Percentiles rank a stretch among this genome's conserved stretches.
These are phyloP conservation scores for Candida methanosorbosa DNA, from an alignment of 805 yeast genomes.

Conservation along the genomic window DNA sequence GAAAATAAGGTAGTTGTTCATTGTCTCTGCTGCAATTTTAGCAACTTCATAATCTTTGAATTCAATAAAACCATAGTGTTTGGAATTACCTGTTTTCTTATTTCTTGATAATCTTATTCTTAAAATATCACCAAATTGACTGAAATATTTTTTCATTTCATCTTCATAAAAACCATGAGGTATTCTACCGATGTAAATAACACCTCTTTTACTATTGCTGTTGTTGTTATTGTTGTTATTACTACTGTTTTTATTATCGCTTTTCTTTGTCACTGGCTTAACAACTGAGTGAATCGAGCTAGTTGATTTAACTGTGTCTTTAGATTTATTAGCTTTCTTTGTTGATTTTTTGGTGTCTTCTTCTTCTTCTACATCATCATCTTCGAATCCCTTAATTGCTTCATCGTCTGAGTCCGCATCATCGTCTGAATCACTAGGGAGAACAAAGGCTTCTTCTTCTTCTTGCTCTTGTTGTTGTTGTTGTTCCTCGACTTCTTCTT, in stretches of 20 bases:
- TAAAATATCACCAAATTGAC: slow-evolving; percentile 82
- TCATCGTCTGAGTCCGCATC: slow-evolving; percentile 9
- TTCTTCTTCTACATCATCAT: slow-evolving; percentile 10
- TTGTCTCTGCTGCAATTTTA: slow-evolving; percentile 82
- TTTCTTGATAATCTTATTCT: slow-evolving; percentile 79
- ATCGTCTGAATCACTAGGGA: slow-evolving; percentile 12
- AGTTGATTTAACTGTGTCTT: slow-evolving; percentile 1
- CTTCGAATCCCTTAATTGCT: slow-evolving; percentile 22
- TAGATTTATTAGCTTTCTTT: slow-evolving; percentile 19
- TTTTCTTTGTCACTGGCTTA: slow-evolving; percentile 9
- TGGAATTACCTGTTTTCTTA: slow-evolving; percentile 82
- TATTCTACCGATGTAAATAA: slow-evolving; percentile 82
- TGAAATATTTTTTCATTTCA: slow-evolving; percentile 70
- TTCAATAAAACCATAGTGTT: slow-evolving; percentile 88
- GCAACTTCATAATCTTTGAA: slow-evolving; percentile 72
- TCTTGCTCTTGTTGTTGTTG: slow-evolving; percentile 13
- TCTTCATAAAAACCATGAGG: slow-evolving; percentile 89
- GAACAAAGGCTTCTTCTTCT: slow-evolving; percentile 16
- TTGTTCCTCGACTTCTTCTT: neutral
- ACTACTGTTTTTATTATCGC: neutral
- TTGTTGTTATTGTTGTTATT: neutral
- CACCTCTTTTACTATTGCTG: slow-evolving; percentile 40
- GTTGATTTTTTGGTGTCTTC: slow-evolving; percentile 12
- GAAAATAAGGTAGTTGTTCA: slow-evolving; percentile 87
- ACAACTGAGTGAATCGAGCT: slow-evolving; percentile 13